These are phyloP conservation scores for Pleoardoris graminearum DNA, from an alignment of 2,329 filamentous ascomycete species.

Conservation along the genomic window DNA sequence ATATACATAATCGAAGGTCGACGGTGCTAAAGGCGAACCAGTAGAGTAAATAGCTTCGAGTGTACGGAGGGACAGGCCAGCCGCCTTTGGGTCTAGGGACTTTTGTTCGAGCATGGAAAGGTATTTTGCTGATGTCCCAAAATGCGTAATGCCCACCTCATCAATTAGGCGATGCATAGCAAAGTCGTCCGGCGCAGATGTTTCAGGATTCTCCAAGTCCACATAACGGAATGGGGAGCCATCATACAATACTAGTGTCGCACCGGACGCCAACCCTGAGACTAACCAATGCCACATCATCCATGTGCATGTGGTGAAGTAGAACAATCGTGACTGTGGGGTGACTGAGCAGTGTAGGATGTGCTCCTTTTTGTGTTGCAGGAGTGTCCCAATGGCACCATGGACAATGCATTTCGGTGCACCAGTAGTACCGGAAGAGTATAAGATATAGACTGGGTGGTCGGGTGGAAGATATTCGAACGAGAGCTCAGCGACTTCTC, in stretches of 20 bases:
- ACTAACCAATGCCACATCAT: slow-evolving; percentile 99
- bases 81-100: slow-evolving; percentile 30
- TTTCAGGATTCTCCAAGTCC: slow-evolving; percentile 46
- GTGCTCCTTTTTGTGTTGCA: slow-evolving; percentile 98
- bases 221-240: slow-evolving; percentile 77
- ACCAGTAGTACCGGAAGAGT: slow-evolving; percentile 87
- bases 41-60: slow-evolving; percentile 92
- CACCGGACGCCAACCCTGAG: slow-evolving; percentile 79
- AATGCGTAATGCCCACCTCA: slow-evolving; percentile 82
- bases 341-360: slow-evolving; percentile 81
- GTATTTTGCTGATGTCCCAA: slow-evolving; percentile 93
- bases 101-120: slow-evolving; percentile 88
- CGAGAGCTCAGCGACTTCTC: slow-evolving; percentile 26
- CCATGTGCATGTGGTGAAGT: slow-evolving; percentile 95
- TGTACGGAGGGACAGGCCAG: slow-evolving; percentile 57
- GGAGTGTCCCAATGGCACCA: slow-evolving; percentile 82
- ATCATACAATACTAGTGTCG: slow-evolving; percentile 85
- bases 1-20: slow-evolving; percentile 91
- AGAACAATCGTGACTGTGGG: slow-evolving; percentile 75
- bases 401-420: slow-evolving; percentile 93
- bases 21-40: slow-evolving; percentile 87
- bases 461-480: slow-evolving; percentile 83
- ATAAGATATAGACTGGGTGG: slow-evolving; percentile 91
- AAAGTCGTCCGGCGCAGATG: slow-evolving; percentile 68
- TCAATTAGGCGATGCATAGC: slow-evolving; percentile 83